These are phyloP conservation scores for Stachybotrys elegans DNA, from an alignment of 2,329 filamentous ascomycete genomes.

Conservation along the genomic window DNA sequence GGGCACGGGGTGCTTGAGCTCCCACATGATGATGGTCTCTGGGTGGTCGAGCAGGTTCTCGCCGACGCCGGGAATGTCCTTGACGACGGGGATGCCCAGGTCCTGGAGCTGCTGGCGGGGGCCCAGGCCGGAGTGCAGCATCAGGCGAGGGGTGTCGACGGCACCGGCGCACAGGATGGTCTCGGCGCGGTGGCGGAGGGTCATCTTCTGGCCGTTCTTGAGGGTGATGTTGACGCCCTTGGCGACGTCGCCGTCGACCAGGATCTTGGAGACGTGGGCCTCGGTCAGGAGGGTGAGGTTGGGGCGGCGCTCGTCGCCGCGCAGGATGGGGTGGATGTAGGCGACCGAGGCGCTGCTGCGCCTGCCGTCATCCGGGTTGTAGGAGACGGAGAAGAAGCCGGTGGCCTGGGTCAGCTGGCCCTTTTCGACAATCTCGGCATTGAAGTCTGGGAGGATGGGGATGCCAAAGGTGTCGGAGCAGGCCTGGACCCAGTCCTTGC, in stretches of 20 bases:
- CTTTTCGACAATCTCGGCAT: slow-evolving; percentile 70
- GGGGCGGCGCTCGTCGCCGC: slow-evolving; percentile 73
- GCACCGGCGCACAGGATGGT: slow-evolving; percentile 77
- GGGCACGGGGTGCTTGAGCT: slow-evolving; percentile 72
- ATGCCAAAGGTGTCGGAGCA: slow-evolving; percentile 76
- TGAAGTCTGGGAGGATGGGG: slow-evolving; percentile 80
- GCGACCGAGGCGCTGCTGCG: slow-evolving; percentile 84
- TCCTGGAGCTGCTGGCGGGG: slow-evolving; percentile 46
- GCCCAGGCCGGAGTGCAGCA: slow-evolving; percentile 54
- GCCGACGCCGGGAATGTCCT: slow-evolving; percentile 54
- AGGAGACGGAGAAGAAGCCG: slow-evolving; percentile 86
- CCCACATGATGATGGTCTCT: slow-evolving; percentile 62
- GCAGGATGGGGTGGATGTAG: slow-evolving; percentile 87
- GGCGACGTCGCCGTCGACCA: slow-evolving; percentile 64
- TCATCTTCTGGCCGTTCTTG: slow-evolving; percentile 45
- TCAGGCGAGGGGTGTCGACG: slow-evolving; percentile 70
- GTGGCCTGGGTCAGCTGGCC: slow-evolving; percentile 72
- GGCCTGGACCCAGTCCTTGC: slow-evolving; percentile 81
- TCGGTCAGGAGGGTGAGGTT: slow-evolving; percentile 86
- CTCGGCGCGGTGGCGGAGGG: slow-evolving; percentile 64
- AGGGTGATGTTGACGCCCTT: slow-evolving; percentile 66
- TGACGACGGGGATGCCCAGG: slow-evolving; percentile 51
- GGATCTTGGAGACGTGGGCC: slow-evolving; percentile 79
- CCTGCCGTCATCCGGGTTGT: slow-evolving; percentile 83
- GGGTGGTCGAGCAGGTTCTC: slow-evolving; percentile 58